A percentile compares a stretch with the other conserved stretches of the same genome.
Evolutionary conservation across 2,329 filamentous ascomycete genomes (phyloP).

Genomic region (Verticillium dahliae): DNA sequence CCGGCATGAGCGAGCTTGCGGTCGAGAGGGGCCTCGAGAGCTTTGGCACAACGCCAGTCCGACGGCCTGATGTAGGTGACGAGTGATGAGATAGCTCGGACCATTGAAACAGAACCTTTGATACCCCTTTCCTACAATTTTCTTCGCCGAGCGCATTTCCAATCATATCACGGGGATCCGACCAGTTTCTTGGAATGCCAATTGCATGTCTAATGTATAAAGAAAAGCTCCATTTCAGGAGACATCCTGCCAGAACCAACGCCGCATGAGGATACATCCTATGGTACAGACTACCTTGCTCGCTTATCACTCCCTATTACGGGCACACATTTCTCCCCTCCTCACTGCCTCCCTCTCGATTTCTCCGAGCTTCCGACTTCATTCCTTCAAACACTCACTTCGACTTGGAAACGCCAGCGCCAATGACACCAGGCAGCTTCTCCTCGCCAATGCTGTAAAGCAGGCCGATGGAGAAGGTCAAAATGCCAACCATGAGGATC

Average conservation of each 20-base stretch:
- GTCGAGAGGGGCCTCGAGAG: conserved; percentile 38
- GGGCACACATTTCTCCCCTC: conserved; percentile 6
- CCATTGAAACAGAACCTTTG: not conserved
- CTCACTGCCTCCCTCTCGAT: conserved; percentile 1
- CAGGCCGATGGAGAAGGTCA: conserved; percentile 68
- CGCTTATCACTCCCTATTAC: conserved; percentile 8
- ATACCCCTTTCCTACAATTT: not conserved
- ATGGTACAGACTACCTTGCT: conserved; percentile 17
- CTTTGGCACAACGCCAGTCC: conserved; percentile 35
- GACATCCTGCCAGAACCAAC: conserved; percentile 17
- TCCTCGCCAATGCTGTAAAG: conserved; percentile 79
- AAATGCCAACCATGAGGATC: conserved; percentile 59
- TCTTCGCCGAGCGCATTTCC: not conserved
- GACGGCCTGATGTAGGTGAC: conserved; percentile 21
- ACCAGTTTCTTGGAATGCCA: not conserved
- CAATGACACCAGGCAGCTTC: conserved; percentile 87
- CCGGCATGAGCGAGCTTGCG: conserved; percentile 15
- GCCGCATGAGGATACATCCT: conserved; percentile 18
- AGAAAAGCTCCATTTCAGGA: conserved; percentile 11
- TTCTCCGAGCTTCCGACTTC: not conserved
- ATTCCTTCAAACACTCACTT: conserved; percentile 35
- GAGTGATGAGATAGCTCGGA: conserved; percentile 8
- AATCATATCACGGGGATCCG: not conserved
- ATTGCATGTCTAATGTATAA: conserved; percentile 13
- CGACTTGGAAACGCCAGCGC: conserved; percentile 79